Base-by-base conservation (phyloP, 2,329 filamentous ascomycete genomes). In the Neonectria magnoliae region DNA sequence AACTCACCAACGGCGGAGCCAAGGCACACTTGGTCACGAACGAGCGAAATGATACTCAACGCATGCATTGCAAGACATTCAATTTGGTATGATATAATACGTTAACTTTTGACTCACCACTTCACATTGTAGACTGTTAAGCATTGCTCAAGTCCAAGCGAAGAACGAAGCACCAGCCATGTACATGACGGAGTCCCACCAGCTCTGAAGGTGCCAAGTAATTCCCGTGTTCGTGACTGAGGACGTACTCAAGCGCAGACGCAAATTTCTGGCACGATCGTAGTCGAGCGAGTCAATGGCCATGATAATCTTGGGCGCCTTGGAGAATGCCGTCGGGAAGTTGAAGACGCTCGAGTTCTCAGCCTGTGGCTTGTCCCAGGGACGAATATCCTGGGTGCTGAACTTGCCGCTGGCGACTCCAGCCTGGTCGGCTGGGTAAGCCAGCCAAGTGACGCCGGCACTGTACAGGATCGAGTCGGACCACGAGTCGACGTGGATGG, bases 391-490 rank as follows among this genome's bases (percentile, higher is more conserved):
- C 25, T 29, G 14, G 13, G 65, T 67, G 56, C 16, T 58, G 53
- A 59, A 69, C n/a, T 42, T 57, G 29, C 67, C 67, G 18, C 67
- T 67, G 3, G 51, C 27, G 4, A 69, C 50, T 1, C 62, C 67
- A 4, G 20, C 11, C 36, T 52, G 33, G 57, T 66, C 58, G 3
- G 41, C 38, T 9, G 54, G 62, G 36, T 68, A 62, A 1, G 68
- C 68, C 11, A 68, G 42, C 68, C 68, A 70, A 11, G 63, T 42
- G 1, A 54, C 63, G 14, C 41, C 38, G 1, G 50, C 68, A 2
- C 48, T 29, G 45, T 55, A 58, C 10, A 70, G 52, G 16, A 57
- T 18, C 0, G 42, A 54, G n/a, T 68, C 66, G 9, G 44, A 47
- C 61, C 64, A 67, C 14, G 64, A 44, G 10, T 68, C 66, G 2